phyloP scores from a whole-genome alignment of 2,329 filamentous ascomycete species.

The Bipolaris sorokiniana region DNA sequence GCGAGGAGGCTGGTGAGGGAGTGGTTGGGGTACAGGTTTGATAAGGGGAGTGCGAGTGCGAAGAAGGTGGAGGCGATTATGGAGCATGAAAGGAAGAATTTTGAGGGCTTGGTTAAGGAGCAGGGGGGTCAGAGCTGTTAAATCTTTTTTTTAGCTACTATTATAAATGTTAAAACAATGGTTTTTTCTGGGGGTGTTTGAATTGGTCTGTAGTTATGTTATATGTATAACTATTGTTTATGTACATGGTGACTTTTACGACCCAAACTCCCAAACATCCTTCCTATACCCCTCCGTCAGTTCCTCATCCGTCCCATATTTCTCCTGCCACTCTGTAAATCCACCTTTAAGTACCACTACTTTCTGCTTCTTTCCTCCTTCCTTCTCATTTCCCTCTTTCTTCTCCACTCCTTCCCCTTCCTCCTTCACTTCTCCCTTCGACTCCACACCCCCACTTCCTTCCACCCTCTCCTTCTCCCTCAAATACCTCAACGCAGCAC shows the following conservation, averaged over 20 bases:
- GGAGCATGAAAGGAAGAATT: conserved; percentile 54
- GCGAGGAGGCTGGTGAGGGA: conserved; percentile 78
- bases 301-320: conserved; percentile 75
- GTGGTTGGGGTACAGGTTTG: conserved; percentile 85
- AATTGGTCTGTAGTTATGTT: too few relatives aligned
- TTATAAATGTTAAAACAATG: too few relatives aligned
- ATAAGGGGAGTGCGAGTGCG: conserved; percentile 67
- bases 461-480: conserved; percentile 67
- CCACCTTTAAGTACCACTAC: conserved; percentile 83
- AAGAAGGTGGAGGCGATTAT: conserved; percentile 60
- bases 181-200: too few relatives aligned
- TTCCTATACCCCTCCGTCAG: conserved; percentile 85
- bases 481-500: conserved; percentile 80
- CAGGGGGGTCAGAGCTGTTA: conserved; percentile 9
- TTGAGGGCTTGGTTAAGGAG: conserved; percentile 27
- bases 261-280: conserved; percentile 77
- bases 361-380: conserved; percentile 61
- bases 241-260: neutral
- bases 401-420: conserved; percentile 25
- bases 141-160: conserved; percentile 1
- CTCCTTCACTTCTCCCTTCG: conserved; percentile 24
- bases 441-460: conserved; percentile 22
- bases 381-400: conserved; percentile 32
- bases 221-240: too few relatives aligned
- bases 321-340: conserved; percentile 88